Base-by-base conservation (phyloP, 768 basidiomycete genomes). In the Kwoniella bestiolae region DNA sequence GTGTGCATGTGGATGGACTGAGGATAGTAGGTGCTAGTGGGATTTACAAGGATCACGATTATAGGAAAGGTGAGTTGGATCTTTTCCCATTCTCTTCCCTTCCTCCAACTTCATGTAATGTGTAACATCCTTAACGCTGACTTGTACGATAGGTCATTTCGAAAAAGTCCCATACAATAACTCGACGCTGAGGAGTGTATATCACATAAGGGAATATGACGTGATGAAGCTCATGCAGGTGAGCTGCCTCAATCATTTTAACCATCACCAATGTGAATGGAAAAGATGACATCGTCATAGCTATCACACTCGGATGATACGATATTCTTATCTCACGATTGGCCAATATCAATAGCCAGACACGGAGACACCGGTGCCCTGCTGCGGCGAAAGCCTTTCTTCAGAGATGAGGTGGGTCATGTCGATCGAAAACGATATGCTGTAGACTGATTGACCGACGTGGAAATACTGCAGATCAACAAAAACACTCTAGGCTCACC, bases 321-420 rank as follows among this genome's bases (percentile, higher is more conserved):
- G 29, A 85, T 98, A 28, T 91, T 97, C 83, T 84, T 98, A 35
- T 97, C 94, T 2, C 95, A 99, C 77, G 96, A 98, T 81, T 99
- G 95, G 96, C 96, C 96, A 0, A 85, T 86, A 45, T 85, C 85
- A 1, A 94, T 99, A 59, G 92, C 90, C 65, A 87, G 87, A 8
- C 84, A 93, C 68, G 94, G 94, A 18, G 85, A 97, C 73, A 79
- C 88, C 6, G 72, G 75, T 5, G 83, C 74, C 8, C 84, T 99
- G 0, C 82, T 98, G 14, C 84, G 87, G 2, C 85, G 86, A 46
- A 98, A 94, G 78, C 87, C 88, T 0, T 90, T 89, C 82, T 89
- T 97, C 76, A 83, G 84, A 35, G 82, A 83, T 26, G 92, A 97
- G 70, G 81, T 81, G 29, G 38, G 78, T 58, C 0, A 0, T 34